Base-by-base conservation (phyloP, 1,139 yeast genomes). In the Scheffersomyces titani region DNA sequence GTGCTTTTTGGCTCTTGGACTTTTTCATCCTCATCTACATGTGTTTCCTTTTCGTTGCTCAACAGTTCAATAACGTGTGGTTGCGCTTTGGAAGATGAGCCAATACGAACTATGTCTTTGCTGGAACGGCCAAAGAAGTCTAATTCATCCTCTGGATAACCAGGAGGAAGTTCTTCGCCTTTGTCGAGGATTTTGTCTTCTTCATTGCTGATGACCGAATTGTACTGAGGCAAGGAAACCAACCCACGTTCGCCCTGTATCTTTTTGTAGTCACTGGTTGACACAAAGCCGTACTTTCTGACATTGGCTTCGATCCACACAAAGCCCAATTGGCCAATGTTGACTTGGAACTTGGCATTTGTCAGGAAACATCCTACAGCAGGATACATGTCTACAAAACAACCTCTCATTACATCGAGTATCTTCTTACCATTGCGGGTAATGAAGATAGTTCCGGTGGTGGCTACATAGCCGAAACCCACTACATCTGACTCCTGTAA, bases 221-320 rank as follows among this genome's bases (percentile, higher is more conserved):
- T 71, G 57, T 80, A 80, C 54, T 76, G 73, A 0, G 84, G 84
- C 54, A 79, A 70, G 3, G 80, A 61, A 3, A 80, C 76, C 53
- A 76, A 65, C 0, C 91, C 75, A 65, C 83, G 61, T 61, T 82
- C 76, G 55, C 83, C 78, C 58, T 73, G 68, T 18, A 78, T 65
- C 56, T 75, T 80, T 36, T 78, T 71, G 57, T 68, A 73, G 57
- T 77, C 82, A 52, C 90, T 89, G 18, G 80, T 77, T 18, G 85
- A 81, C 30, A 97, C 97, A 64, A 94, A 89, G 3, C 97, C 97
- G 81, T 96, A 91, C 70, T 92, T 93, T 65, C 92, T 83, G 40
- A 92, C 97, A 70, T 94, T 93, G 6, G 98, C 98, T 71, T 94
- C 98, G 57, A 94, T 91, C 78, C 90, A 93, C 1, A 94, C 97